phyloP scores from a whole-genome alignment of 2,329 filamentous ascomycete genomes.

The Epichloe sylvatica region DNA sequence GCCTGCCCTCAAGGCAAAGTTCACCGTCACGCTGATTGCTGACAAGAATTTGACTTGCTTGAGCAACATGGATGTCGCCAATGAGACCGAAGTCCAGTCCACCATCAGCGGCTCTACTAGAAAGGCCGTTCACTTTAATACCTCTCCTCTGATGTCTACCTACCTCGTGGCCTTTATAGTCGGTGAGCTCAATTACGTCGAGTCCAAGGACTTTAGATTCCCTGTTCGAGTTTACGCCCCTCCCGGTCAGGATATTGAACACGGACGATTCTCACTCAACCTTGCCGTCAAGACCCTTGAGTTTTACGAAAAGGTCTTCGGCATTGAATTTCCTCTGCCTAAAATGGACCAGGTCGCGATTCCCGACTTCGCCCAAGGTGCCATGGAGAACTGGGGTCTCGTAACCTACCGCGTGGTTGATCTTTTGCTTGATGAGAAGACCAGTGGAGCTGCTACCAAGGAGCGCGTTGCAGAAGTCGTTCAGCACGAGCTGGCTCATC shows the following conservation, averaged over 20 bases:
- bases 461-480: constrained; percentile 90
- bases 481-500: constrained; percentile 91
- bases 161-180: constrained; percentile 91
- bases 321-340: constrained; percentile 48
- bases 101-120: constrained; percentile 32
- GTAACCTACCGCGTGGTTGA: constrained; percentile 83
- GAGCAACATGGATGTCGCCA: constrained; percentile 91
- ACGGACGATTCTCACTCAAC: constrained; percentile 79
- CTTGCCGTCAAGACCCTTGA: constrained; percentile 78
- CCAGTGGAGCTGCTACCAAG: constrained; percentile 75
- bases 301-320: constrained; percentile 76
- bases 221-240: constrained; percentile 92
- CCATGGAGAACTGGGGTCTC: constrained; percentile 98
- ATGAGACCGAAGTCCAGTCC: constrained; percentile 51
- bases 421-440: constrained; percentile 80
- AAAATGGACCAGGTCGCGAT: constrained; percentile 63
- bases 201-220: constrained; percentile 81
- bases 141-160: constrained; percentile 86
- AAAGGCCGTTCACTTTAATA: constrained; percentile 80
- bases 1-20: constrained; percentile 82
- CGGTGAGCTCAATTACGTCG: constrained; percentile 85
- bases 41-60: constrained; percentile 84
- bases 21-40: constrained; percentile 79
- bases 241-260: constrained; percentile 76
- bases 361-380: constrained; percentile 87